These are phyloP conservation scores for Hypoxylon fuscum DNA, from an alignment of 495 filamentous ascomycete genomes.

Conservation along the genomic window DNA sequence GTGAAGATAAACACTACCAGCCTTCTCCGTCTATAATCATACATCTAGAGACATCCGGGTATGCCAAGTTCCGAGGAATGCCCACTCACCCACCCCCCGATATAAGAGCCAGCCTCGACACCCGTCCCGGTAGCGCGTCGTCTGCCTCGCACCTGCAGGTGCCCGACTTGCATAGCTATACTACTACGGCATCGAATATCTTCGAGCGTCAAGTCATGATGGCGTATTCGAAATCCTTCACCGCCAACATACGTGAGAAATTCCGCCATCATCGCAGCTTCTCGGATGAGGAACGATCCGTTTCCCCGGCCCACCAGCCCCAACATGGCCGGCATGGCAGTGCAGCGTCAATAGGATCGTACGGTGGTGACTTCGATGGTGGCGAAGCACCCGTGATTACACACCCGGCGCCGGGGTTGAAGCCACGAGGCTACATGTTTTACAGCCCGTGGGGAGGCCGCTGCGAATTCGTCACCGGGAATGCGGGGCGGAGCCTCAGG, in stretches of 20 bases:
- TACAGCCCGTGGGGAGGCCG: constrained; percentile 84
- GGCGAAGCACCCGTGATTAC: constrained; percentile 47
- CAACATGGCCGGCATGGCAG: constrained; percentile 48
- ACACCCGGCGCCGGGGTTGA: constrained; percentile 54
- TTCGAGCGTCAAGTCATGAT: constrained; percentile 62
- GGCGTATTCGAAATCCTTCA: constrained; percentile 57
- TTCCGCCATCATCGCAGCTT: constrained; percentile 45
- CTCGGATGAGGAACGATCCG: constrained; percentile 17
- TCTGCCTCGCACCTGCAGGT: constrained; percentile 33
- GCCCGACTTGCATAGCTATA: constrained; percentile 2
- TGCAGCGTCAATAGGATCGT: constrained; percentile 47
- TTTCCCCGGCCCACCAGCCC: constrained; percentile 25
- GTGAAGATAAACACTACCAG: constrained; percentile 55
- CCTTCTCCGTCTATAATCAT: constrained; percentile 53
- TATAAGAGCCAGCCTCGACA: constrained; percentile 41
- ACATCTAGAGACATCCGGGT: constrained; percentile 56
- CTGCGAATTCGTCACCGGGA: constrained; percentile 83
- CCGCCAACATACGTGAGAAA: constrained; percentile 51
- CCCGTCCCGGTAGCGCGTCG: constrained; percentile 42
- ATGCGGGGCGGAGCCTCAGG: constrained; percentile 75
- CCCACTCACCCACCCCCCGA: constrained; percentile 42
- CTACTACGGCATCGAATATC: constrained; percentile 35
- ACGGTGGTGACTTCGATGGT: constrained; percentile 46
- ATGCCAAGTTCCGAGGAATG: constrained; percentile 60
- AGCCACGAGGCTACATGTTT: constrained; percentile 69